Evolutionary conservation across 331 rosid species (phyloP).

Genomic region (Pyrus hybrid): DNA sequence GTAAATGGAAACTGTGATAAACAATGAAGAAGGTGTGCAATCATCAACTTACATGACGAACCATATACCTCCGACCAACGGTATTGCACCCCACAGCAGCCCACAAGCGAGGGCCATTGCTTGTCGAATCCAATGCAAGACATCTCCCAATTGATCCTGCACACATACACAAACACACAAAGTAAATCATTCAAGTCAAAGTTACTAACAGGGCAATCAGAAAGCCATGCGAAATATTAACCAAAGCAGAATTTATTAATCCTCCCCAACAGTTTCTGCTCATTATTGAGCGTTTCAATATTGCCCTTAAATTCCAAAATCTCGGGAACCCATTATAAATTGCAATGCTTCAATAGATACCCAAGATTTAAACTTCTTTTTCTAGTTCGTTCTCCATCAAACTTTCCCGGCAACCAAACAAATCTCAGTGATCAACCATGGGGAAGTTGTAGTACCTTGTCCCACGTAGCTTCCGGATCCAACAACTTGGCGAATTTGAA

Average conservation of each 20-base stretch:
- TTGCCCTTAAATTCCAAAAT: background rate
- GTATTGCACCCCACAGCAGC: conserved; percentile 82
- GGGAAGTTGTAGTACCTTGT: conserved; percentile 53
- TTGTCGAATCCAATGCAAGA: conserved; percentile 98
- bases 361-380: background rate
- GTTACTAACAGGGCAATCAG: too few species aligned
- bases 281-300: background rate
- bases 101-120: conserved; percentile 65
- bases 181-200: background rate
- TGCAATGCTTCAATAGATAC: background rate
- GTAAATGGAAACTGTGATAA: background rate
- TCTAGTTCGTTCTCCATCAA: background rate
- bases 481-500: conserved; percentile 84
- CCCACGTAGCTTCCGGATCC: conserved; percentile 99
- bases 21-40: background rate
- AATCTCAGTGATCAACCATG: too few species aligned
- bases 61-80: conserved; percentile 95
- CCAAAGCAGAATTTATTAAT: background rate
- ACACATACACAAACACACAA: background rate
- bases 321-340: background rate
- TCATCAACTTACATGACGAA: conserved; percentile 66
- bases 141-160: conserved; percentile 97
- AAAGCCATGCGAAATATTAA: background rate
- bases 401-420: background rate
- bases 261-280: background rate